These are phyloP conservation scores for Ganoderma lucidum DNA, from an alignment of 1,284 basidiomycete genomes.

Conservation along the genomic window DNA sequence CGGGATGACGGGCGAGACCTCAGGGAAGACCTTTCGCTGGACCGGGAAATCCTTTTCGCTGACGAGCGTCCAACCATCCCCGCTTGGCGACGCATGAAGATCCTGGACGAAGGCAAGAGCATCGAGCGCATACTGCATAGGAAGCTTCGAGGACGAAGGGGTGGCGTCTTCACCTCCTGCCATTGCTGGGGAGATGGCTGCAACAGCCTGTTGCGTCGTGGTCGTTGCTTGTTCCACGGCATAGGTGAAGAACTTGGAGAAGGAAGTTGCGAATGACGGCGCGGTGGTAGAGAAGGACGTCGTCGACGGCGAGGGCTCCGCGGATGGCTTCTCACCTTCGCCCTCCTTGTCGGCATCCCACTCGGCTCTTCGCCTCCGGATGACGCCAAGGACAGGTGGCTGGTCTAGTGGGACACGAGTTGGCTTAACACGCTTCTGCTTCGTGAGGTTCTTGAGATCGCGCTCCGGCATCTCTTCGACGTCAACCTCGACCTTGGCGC, in stretches of 20 bases:
- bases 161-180: slow-evolving; percentile 48
- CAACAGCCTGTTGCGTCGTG: slow-evolving; percentile 77
- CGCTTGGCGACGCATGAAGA: slow-evolving; percentile 68
- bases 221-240: slow-evolving; percentile 78
- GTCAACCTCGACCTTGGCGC: slow-evolving; percentile 87
- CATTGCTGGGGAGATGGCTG: slow-evolving; percentile 69
- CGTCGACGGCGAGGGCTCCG: slow-evolving; percentile 30
- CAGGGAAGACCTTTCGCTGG: slow-evolving; percentile 77
- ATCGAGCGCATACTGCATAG: slow-evolving; percentile 81
- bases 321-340: slow-evolving; percentile 37
- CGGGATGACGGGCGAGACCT: slow-evolving; percentile 84
- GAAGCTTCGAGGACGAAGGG: slow-evolving; percentile 64
- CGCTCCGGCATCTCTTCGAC: slow-evolving; percentile 89
- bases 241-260: slow-evolving; percentile 75
- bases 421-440: slow-evolving; percentile 89
- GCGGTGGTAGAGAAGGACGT: slow-evolving; percentile 51
- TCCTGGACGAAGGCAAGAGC: slow-evolving; percentile 82
- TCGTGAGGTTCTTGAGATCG: slow-evolving; percentile 87
- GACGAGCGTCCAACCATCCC: slow-evolving; percentile 85
- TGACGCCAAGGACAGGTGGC: slow-evolving; percentile 80
- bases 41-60: slow-evolving; percentile 85
- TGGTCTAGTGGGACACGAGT: slow-evolving; percentile 91
- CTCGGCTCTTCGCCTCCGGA: slow-evolving; percentile 73
- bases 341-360: slow-evolving; percentile 54
- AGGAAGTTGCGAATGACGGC: slow-evolving; percentile 73